Percentiles rank a stretch among this genome's conserved stretches.
Evolutionary conservation across 2,329 filamentous ascomycete species (phyloP).

Genomic region (Aspergillus proliferans): DNA sequence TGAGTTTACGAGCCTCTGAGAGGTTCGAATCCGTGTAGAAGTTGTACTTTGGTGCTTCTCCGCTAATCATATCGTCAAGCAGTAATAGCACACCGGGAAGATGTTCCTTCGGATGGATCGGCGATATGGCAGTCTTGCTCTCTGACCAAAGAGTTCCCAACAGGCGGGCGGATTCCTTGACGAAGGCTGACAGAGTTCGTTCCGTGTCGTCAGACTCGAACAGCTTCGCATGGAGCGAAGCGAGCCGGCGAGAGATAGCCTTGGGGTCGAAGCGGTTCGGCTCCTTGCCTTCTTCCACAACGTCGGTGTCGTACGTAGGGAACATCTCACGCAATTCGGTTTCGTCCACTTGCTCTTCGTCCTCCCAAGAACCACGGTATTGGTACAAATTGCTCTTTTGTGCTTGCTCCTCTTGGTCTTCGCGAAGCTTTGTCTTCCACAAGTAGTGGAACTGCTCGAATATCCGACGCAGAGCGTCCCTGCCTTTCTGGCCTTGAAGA

Average conservation of each 20-base stretch:
- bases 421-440: conserved; percentile 71
- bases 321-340: conserved; percentile 76
- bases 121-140: conserved; percentile 15
- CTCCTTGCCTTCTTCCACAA: conserved; percentile 31
- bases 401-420: conserved; percentile 69
- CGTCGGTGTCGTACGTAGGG: conserved; percentile 63
- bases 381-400: conserved; percentile 72
- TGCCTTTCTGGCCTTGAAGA: conserved; percentile 38
- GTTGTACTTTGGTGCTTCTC: conserved; percentile 59
- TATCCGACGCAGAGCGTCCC: conserved; percentile 56
- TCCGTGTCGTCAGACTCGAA: conserved; percentile 27
- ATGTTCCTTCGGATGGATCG: conserved; percentile 44
- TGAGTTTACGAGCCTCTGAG: conserved; percentile 65
- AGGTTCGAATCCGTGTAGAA: conserved; percentile 84
- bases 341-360: conserved; percentile 67
- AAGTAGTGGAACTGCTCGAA: conserved; percentile 69
- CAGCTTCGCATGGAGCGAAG: conserved; percentile 52
- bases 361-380: conserved; percentile 70
- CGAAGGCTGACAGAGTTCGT: conserved; percentile 24
- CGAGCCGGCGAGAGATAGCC: conserved; percentile 55
- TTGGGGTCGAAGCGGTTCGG: conserved; percentile 39
- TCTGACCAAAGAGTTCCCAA: conserved; percentile 30
- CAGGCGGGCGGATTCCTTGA: conserved; percentile 29
- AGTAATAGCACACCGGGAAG: conserved; percentile 62
- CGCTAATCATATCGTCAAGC: conserved; percentile 56